Base-by-base conservation (phyloP, 2,329 filamentous ascomycete species). In the Teratosphaeria zuluensis region DNA sequence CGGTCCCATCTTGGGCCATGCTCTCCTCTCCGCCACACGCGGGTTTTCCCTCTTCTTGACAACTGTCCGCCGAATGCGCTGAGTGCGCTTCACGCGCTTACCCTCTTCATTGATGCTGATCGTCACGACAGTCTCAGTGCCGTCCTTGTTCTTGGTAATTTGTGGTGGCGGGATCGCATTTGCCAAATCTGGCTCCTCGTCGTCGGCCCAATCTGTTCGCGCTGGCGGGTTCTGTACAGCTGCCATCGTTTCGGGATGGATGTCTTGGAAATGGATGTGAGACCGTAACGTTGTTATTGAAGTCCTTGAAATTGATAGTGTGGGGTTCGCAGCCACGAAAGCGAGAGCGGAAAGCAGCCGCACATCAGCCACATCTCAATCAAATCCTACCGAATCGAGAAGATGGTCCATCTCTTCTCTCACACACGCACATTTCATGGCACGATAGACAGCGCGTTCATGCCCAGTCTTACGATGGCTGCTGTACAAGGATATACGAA, bases 21-120 rank as follows among this genome's bases (percentile, higher is more conserved):
- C 82, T 78, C 94, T 90, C 73, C 94, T 90, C 80, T 96, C 92
- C 64, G 94, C 94, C 60, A 99, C 92, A 70, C 90, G 89, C 58
- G 94, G 94, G 83, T 97, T 97, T 69, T 99, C 92, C 77, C 95
- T 90, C 76, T 90, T 92, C 75, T 89, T 91, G 76, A 95, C 85
- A 67, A 92, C 87, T 63, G 89, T 95, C 71, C 90, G 90, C 74
- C 92, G 90, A 79, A 97, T 92, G 69, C 92, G 90, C 74, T 94
- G 92, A 62, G 92, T 97, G 63, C 91, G 94, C 83, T 97, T 97
- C 72, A 97, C 89, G 77, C 95, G 95, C 76, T 95, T 92, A 76
- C 89, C 89, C 63, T 92, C 84, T 67, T 99, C 94, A 79, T 96
- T 92, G 79, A 90, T 85, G 70, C 86, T 84, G 80, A 90, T 95